These are phyloP conservation scores for Sordaria brevicollis DNA, from an alignment of 495 filamentous ascomycete genomes.

Conservation along the genomic window DNA sequence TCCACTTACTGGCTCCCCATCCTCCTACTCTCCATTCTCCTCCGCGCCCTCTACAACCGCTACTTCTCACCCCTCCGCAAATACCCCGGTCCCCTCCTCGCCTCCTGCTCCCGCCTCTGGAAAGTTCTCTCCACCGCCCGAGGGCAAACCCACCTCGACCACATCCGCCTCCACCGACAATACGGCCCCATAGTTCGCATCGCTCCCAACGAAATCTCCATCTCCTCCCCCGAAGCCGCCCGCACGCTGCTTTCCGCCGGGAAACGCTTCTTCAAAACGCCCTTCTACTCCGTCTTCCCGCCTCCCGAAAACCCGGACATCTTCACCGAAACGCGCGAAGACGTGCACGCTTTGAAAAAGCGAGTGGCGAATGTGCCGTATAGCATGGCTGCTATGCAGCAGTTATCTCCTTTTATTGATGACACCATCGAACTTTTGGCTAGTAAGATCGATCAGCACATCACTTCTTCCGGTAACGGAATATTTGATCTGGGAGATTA, in stretches of 20 bases:
- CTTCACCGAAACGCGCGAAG: conserved; percentile 46
- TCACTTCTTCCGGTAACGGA: background rate
- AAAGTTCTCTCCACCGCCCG: conserved; percentile 26
- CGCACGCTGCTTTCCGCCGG: conserved; percentile 37
- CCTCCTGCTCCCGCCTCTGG: conserved; percentile 39
- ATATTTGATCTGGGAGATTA: conserved; percentile 40
- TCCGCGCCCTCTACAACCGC: conserved; percentile 27
- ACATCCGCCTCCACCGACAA: conserved; percentile 38
- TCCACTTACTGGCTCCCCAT: conserved; percentile 26
- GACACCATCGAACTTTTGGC: conserved; percentile 35
- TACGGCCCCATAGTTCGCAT: conserved; percentile 49
- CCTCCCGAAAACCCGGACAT: conserved; percentile 49
- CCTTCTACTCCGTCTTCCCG: conserved; percentile 45
- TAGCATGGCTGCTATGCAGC: conserved; percentile 43
- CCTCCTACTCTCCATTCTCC: conserved; percentile 18
- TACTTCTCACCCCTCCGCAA: conserved; percentile 36
- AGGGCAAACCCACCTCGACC: conserved; percentile 32
- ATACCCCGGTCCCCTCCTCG: conserved; percentile 41
- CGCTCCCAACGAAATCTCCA: conserved; percentile 44
- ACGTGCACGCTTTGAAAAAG: conserved; percentile 45
- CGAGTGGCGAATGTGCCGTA: conserved; percentile 44
- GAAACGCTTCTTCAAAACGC: conserved; percentile 46
- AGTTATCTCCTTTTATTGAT: conserved; percentile 37
- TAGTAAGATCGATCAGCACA: conserved; percentile 28
- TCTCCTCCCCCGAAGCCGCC: conserved; percentile 41